Conservation (phyloP, 192 early-diverging fungal genomes). For the Oehlia diaphana region DNA sequence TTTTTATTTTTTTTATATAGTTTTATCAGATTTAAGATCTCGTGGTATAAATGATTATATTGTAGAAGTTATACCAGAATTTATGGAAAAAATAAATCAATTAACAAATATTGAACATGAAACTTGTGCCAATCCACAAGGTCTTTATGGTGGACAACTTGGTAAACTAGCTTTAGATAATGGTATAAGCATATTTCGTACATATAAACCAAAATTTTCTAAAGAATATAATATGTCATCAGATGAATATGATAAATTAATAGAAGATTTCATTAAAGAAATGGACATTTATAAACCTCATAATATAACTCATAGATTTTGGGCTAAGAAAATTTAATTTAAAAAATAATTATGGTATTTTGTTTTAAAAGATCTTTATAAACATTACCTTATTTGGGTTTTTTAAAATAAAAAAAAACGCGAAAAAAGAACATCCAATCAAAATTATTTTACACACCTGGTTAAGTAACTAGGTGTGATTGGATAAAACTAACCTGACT, state of each 20-base stretch:
- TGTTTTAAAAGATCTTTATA: no score
- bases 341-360: no score
- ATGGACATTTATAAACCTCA: background rate
- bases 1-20: background rate
- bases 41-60: background rate
- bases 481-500: no score
- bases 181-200: background rate
- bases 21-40: background rate
- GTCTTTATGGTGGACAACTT: background rate
- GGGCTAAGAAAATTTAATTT: background rate
- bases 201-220: background rate
- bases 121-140: background rate
- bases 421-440: no score
- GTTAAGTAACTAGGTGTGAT: no score
- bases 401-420: no score
- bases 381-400: no score
- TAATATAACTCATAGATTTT: background rate
- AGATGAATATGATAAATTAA: background rate
- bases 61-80: background rate
- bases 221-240: background rate
- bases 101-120: background rate
- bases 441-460: no score
- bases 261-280: background rate
- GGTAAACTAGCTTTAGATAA: background rate
- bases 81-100: background rate